phyloP scores from a whole-genome alignment of 352 stramenopile genomes.

The Phytopythium ostracodes region DNA sequence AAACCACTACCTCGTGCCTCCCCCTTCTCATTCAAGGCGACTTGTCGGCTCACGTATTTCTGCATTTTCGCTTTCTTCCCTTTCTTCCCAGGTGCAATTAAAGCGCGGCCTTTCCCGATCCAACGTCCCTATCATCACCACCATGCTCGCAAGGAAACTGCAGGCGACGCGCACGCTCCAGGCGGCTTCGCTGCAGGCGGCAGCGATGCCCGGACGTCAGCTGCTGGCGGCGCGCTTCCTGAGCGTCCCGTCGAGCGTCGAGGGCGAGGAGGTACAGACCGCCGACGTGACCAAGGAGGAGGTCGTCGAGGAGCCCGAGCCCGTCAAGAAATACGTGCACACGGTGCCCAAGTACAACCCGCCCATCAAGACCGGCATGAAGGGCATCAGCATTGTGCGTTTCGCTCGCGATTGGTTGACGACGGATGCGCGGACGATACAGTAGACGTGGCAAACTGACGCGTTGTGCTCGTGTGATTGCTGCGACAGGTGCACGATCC shows the following conservation, averaged over 20 bases:
- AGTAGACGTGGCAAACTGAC: not conserved
- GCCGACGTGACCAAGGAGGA: constrained; percentile 43
- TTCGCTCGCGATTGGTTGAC: not conserved
- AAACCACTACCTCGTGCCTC: too few relatives aligned
- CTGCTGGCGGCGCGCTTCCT: constrained; percentile 10
- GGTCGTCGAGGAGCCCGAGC: constrained; percentile 32
- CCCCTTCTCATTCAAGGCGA: too few relatives aligned
- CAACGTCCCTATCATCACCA: not conserved
- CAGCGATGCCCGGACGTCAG: constrained; percentile 17
- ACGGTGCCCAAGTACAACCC: constrained; percentile 78
- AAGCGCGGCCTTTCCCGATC: not conserved
- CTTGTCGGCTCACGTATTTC: not conserved
- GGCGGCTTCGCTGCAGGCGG: constrained; percentile 10
- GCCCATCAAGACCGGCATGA: constrained; percentile 71
- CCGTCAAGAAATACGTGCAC: constrained; percentile 45
- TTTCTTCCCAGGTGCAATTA: not conserved
- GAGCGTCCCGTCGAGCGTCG: not conserved
- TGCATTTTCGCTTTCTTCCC: not conserved
- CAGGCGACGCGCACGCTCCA: constrained; percentile 18
- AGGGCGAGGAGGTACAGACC: constrained; percentile 12
- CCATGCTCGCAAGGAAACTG: constrained; percentile 30
- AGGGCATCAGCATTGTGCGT: constrained; percentile 69
- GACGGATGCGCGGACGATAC: not conserved
- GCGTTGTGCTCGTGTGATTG: not conserved
- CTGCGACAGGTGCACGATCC: constrained; percentile 59